Conservation (phyloP, 495 filamentous ascomycete genomes). For the Aspergillus saccharolyticus region DNA sequence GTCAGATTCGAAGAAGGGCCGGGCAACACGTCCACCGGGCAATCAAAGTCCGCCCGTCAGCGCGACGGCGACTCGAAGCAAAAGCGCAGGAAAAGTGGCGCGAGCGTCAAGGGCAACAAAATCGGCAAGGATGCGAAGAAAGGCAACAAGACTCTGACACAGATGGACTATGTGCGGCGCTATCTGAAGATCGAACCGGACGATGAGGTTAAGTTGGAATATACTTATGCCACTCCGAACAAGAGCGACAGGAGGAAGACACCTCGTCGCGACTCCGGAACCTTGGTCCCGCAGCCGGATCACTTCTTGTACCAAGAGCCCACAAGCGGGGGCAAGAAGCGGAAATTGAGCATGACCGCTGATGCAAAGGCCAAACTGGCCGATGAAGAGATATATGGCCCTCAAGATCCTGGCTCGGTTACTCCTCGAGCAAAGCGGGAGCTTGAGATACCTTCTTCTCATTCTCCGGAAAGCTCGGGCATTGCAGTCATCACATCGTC, state of each 20-base stretch:
- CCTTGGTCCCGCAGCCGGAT: neutral
- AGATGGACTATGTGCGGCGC: slow-evolving; percentile 44
- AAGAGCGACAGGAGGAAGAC: slow-evolving; percentile 4
- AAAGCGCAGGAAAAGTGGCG: slow-evolving; percentile 19
- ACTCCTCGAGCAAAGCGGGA: slow-evolving; percentile 33
- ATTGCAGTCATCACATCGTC: slow-evolving; percentile 38
- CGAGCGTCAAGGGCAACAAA: slow-evolving; percentile 16
- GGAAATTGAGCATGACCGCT: slow-evolving; percentile 14
- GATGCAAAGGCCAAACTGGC: slow-evolving; percentile 3
- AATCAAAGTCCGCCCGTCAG: slow-evolving; percentile 9
- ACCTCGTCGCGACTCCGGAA: neutral
- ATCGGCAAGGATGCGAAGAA: slow-evolving; percentile 25
- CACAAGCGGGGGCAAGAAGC: slow-evolving; percentile 16
- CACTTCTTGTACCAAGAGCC: neutral
- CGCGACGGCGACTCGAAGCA: slow-evolving; percentile 1
- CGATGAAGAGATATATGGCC: neutral
- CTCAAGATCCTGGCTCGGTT: slow-evolving; percentile 9
- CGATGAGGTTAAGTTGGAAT: slow-evolving; percentile 36
- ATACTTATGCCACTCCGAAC: slow-evolving; percentile 24
- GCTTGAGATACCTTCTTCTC: slow-evolving; percentile 42
- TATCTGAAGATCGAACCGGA: slow-evolving; percentile 37
- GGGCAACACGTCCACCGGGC: slow-evolving; percentile 7
- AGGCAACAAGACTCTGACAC: slow-evolving; percentile 41
- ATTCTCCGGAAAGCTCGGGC: slow-evolving; percentile 43
- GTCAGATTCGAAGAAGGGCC: slow-evolving; percentile 22